These are phyloP conservation scores for Flaveria robusta DNA, from an alignment of 129 eudicot genomes.

Conservation along the genomic window DNA sequence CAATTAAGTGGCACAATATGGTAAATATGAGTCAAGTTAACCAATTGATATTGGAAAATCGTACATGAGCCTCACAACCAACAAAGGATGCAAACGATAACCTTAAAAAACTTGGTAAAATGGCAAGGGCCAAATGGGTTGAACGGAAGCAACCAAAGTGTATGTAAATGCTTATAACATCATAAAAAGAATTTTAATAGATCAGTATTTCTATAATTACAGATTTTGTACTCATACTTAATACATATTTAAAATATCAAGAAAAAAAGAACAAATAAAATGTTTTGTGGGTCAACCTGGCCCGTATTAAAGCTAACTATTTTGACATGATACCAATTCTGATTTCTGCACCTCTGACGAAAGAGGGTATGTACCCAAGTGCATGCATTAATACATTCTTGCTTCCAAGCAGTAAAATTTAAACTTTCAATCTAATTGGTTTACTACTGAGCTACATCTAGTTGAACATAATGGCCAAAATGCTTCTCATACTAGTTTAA, in stretches of 20 bases:
- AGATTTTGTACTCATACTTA: not conserved
- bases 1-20: not conserved
- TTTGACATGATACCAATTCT: not conserved
- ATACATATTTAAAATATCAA: not conserved
- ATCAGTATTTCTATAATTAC: not conserved
- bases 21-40: not conserved
- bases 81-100: not conserved
- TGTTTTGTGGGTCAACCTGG: not conserved
- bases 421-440: not conserved
- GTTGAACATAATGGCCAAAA: not conserved
- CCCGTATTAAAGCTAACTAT: not conserved
- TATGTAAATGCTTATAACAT: not conserved
- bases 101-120: not conserved
- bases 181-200: not conserved
- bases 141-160: not conserved
- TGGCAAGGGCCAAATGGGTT: not conserved
- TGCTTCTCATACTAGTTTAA: conserved; percentile 6
- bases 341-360: not conserved
- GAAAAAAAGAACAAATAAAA: not conserved
- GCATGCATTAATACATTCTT: not conserved
- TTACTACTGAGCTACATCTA: not conserved
- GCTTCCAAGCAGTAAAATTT: not conserved
- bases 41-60: not conserved
- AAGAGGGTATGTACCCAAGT: not conserved
- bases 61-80: conserved; percentile 14